A percentile compares a stretch with the other conserved stretches of the same genome.
Conservation (phyloP, 129 eudicot species). For the Daucus carota region DNA sequence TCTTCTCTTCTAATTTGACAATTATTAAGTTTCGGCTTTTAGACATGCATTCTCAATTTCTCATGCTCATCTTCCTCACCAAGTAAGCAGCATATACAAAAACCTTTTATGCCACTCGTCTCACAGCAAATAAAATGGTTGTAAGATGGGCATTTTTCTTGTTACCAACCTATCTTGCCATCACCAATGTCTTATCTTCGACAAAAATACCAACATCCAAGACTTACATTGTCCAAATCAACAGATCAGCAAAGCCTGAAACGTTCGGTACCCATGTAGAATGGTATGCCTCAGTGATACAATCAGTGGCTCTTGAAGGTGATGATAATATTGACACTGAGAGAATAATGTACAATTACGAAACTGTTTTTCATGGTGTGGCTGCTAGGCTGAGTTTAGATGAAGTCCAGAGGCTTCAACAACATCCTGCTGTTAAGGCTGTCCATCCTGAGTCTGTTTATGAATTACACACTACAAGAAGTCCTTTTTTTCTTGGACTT, state of each 20-base stretch:
- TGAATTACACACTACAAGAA: slow-evolving; percentile 74
- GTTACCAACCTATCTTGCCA: slow-evolving; percentile 21
- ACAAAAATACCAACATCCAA: slow-evolving; percentile 20
- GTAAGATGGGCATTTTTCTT: slow-evolving; percentile 31
- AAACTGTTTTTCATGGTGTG: slow-evolving; percentile 73
- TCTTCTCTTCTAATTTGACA: neutral
- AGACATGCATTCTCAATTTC: neutral
- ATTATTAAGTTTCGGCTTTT: neutral
- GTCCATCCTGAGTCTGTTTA: slow-evolving; percentile 59
- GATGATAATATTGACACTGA: slow-evolving; percentile 17
- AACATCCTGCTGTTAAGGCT: slow-evolving; percentile 45
- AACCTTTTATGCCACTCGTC: neutral
- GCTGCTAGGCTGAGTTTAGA: slow-evolving; percentile 60
- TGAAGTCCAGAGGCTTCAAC: slow-evolving; percentile 41
- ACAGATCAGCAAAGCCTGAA: slow-evolving; percentile 47
- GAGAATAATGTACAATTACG: slow-evolving; percentile 58
- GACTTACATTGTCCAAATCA: slow-evolving; percentile 73
- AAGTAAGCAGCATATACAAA: neutral
- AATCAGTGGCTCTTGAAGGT: slow-evolving; percentile 30
- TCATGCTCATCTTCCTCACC: slow-evolving; percentile 11
- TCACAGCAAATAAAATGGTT: slow-evolving; percentile 10
- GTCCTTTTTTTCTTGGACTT: slow-evolving; percentile 76
- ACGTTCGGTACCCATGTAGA: slow-evolving; percentile 41
- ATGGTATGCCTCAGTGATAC: slow-evolving; percentile 68
- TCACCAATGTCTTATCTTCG: slow-evolving; percentile 18